Conservation (phyloP, 768 basidiomycete genomes). For the Termitomyces sp. region DNA sequence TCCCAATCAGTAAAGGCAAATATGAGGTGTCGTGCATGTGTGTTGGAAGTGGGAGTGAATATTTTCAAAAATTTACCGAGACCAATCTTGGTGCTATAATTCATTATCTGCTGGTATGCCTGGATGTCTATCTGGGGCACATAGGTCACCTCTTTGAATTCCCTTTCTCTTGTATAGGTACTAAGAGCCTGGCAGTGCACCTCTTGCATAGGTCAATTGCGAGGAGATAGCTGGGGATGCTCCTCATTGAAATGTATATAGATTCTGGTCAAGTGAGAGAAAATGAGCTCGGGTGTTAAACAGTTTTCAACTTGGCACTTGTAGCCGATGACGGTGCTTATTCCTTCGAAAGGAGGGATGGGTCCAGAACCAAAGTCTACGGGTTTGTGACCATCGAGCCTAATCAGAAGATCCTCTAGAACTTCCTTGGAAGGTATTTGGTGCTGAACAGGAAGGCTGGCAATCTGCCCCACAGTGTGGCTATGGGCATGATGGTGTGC, state of each 20-base stretch:
- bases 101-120: background rate
- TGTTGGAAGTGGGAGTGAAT: background rate
- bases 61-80: background rate
- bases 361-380: background rate
- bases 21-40: background rate
- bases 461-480: no score
- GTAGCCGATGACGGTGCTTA: background rate
- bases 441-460: no score
- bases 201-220: background rate
- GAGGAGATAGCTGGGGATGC: background rate
- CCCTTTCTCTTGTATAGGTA: background rate
- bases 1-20: background rate
- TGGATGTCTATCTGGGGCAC: background rate
- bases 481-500: no score
- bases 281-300: background rate
- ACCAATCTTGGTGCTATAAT: background rate
- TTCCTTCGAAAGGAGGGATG: background rate
- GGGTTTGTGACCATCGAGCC: background rate
- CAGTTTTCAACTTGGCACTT: background rate
- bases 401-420: no score
- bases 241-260: background rate
- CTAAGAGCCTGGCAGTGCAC: background rate
- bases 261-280: background rate
- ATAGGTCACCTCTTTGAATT: background rate
- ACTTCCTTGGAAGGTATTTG: no score